Percentiles rank a stretch among this genome's conserved stretches.
Conservation (phyloP, 1,139 yeast genomes). For the Candida tropicalis region DNA sequence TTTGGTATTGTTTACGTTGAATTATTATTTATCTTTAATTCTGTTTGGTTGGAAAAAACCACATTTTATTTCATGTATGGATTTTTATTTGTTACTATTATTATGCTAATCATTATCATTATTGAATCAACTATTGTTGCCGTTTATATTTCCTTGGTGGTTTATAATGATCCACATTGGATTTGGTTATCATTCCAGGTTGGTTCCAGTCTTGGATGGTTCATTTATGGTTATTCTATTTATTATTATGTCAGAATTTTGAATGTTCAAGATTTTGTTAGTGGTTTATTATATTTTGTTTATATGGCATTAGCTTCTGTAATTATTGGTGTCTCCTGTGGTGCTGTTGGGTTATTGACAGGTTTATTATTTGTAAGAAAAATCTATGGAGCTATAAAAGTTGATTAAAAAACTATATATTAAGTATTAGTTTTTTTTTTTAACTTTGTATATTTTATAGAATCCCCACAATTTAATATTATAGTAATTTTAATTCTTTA, state of each 20-base stretch:
- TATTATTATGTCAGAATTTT: slow-evolving; percentile 63
- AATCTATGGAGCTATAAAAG: slow-evolving; percentile 60
- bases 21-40: slow-evolving; percentile 69
- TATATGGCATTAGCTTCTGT: slow-evolving; percentile 69
- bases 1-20: slow-evolving; percentile 84
- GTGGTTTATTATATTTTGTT: slow-evolving; percentile 67
- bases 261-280: slow-evolving; percentile 67
- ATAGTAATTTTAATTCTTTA: background rate
- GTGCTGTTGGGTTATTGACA: slow-evolving; percentile 71
- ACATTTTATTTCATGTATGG: slow-evolving; percentile 83
- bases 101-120: slow-evolving; percentile 62
- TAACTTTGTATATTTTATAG: slow-evolving; percentile 1
- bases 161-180: slow-evolving; percentile 70
- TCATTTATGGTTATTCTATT: slow-evolving; percentile 66
- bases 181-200: slow-evolving; percentile 81
- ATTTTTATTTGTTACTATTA: slow-evolving; percentile 63
- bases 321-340: slow-evolving; percentile 70
- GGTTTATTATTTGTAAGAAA: slow-evolving; percentile 61
- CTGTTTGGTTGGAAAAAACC: slow-evolving; percentile 80
- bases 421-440: too few species aligned
- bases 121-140: slow-evolving; percentile 76
- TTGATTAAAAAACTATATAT: too few species aligned
- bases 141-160: slow-evolving; percentile 60
- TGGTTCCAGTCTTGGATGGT: slow-evolving; percentile 74
- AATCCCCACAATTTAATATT: background rate